Base-by-base conservation (phyloP, 345 rosid species). In the Hibiscus trionum region DNA sequence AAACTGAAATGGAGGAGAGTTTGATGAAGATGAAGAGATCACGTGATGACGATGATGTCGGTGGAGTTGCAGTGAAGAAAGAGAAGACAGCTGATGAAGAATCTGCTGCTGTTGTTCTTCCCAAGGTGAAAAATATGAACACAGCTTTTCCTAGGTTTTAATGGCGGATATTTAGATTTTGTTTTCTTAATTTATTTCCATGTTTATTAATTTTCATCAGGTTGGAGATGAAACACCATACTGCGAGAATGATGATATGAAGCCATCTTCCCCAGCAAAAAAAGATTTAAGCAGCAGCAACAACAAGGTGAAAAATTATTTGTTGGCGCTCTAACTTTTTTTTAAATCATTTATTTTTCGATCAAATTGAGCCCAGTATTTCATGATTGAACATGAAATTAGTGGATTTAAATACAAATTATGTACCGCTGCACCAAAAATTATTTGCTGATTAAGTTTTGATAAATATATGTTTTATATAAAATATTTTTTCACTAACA, bases 31-130 rank as follows among this genome's bases (percentile, higher is more conserved):
- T 39, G 44, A 39, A 39, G 44, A 39, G 44, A 39, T 39, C 37
- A 33, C 37, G 37, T 33, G 37, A 33, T 5, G 37, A 8, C 0
- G 44, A 39, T 37, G 42, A 7, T 39, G 10, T 1, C 7, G 44
- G 2, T 8, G 56, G 61, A 69, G 73, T 19, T 31, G 47, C 44
- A 8, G 71, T 64, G 31, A 64, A 66, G 50, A 82, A 78, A 49
- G 81, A 85, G 80, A 80, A 55, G 63, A 55, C 50, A 64, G 53
- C 31, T 46, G 79, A 81, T 24, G 73, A 79, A 64, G 76, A 66
- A 15, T 4, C 42, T 26, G 61, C 6, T 49, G 15, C 17, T 59
- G 83, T 77, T 61, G 62, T 66, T 72, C 60, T 33, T 65, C 71
- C 73, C 61, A 82, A 86, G 91, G 87, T 81, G 24, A 57, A 10